Percentiles rank a stretch among this genome's conserved stretches.
Evolutionary conservation across 2,329 filamentous ascomycete species (phyloP).

Genomic region (Lithohypha guttulata): DNA sequence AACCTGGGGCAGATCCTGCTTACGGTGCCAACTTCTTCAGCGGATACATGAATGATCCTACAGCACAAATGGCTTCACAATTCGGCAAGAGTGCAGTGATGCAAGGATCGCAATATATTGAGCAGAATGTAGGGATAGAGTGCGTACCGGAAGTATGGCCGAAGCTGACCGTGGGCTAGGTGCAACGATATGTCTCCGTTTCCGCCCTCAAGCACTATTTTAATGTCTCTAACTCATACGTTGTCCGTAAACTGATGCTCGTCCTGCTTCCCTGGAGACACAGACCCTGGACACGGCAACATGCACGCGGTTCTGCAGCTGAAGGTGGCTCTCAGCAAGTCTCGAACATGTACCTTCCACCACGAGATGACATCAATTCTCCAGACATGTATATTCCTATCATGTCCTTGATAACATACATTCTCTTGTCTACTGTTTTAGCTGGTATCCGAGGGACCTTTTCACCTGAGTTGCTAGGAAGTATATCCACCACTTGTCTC

Average conservation of each 20-base stretch:
- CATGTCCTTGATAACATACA: conserved; percentile 97
- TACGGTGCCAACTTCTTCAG: conserved; percentile 46
- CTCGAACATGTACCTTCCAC: conserved; percentile 62
- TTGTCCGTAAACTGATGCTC: conserved; percentile 82
- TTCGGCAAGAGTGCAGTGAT: conserved; percentile 85
- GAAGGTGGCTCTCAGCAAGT: conserved; percentile 50
- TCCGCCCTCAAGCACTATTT: conserved; percentile 96
- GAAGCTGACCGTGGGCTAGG: conserved; percentile 34
- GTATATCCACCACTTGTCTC: conserved; percentile 74
- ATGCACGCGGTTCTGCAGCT: conserved; percentile 43
- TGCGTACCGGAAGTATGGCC: no score
- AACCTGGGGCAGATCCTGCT: conserved; percentile 39
- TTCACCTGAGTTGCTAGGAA: conserved; percentile 83
- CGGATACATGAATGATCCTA: conserved; percentile 90
- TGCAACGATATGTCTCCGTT: conserved; percentile 80
- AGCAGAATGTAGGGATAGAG: conserved; percentile 67
- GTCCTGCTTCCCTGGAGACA: conserved; percentile 97
- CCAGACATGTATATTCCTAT: conserved; percentile 99
- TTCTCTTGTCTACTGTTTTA: conserved; percentile 81
- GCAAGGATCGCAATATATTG: conserved; percentile 86
- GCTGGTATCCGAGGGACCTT: conserved; percentile 85
- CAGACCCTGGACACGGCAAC: conserved; percentile 91
- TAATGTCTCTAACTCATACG: conserved; percentile 96
- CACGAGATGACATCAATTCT: conserved; percentile 90
- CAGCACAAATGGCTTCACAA: conserved; percentile 88